Evolutionary conservation across 108 stramenopile species (phyloP), one percentile per base, ranked within the genome.

Genomic region (Nitzschia sp.): DNA sequence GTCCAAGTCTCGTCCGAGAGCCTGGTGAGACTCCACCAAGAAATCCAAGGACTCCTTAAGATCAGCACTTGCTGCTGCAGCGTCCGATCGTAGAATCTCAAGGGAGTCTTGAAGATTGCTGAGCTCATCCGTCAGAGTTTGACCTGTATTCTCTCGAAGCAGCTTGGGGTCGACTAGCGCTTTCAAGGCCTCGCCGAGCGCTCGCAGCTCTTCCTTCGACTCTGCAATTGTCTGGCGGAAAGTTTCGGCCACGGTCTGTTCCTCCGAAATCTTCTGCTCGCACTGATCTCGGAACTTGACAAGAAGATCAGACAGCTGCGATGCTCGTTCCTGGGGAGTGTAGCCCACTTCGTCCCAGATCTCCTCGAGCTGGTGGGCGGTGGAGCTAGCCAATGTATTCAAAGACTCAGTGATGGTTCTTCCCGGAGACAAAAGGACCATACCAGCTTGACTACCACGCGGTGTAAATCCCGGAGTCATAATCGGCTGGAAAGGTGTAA

Each of bases 301-400:
- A 1, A 95, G 63, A n/a, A 95, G 66, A 54, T 87, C 83, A 25
- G 86, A 75, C 16, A 95, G 83, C 48, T 91, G 88, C 0, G 80
- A 58, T 0, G 86, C 80, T 33, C 91, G 82, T 73, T 95, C 94
- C 36, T 89, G 85, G 29, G 86, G 88, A 33, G 60, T 73, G 59
- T 91, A 88, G 2, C 94, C 94, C 1, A 95, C 88, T 56, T 82
- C 72, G 62, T 94, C 89, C 93, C 93, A 94, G 27, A 89, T 73
- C 21, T 77, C 68, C 31, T 91, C 90, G 19, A 94, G 79, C 53
- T 86, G 81, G 22, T 82, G 78, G 2, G 84, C 82, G 3, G 92
- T 90, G 9, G 80, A 78, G 2, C 76, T 58, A 5, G 85, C 87
- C 15, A 93, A 48, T 3, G 69, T 31, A 33, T 76, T 79, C 23